Percentiles rank a stretch among this genome's conserved stretches.
Evolutionary conservation across 441 rosid genomes (phyloP).

Genomic region (Pelargonium myrrhifolium): DNA sequence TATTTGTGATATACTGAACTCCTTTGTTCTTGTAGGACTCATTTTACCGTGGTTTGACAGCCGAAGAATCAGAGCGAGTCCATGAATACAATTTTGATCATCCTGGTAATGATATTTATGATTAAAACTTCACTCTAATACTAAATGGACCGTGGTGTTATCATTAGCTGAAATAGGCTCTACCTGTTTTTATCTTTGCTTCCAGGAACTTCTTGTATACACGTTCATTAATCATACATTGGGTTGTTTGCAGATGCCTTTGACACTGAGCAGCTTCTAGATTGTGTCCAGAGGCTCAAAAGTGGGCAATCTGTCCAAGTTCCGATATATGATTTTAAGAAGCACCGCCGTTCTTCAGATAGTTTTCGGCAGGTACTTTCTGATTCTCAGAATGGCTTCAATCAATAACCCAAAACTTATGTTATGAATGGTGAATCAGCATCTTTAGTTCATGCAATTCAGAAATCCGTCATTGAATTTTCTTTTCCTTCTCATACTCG

Average conservation of each 20-base stretch:
- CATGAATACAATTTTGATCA: slow-evolving; percentile 97
- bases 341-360: slow-evolving; percentile 68
- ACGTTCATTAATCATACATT: slow-evolving; percentile 1
- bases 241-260: slow-evolving; percentile 58
- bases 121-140: background rate
- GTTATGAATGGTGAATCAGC: background rate
- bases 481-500: background rate
- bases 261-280: slow-evolving; percentile 93
- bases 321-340: slow-evolving; percentile 89
- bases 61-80: slow-evolving; percentile 63
- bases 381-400: background rate
- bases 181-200: background rate
- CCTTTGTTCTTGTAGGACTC: slow-evolving; percentile 56
- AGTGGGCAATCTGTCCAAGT: slow-evolving; percentile 71
- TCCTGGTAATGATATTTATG: slow-evolving; percentile 51
- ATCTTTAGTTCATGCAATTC: background rate
- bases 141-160: background rate
- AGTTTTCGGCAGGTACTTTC: slow-evolving; percentile 74
- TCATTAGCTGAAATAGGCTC: background rate
- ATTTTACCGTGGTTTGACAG: slow-evolving; percentile 83
- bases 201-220: background rate
- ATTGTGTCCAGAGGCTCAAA: slow-evolving; percentile 60
- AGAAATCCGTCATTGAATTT: background rate
- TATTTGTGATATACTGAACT: background rate
- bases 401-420: background rate